Conservation (phyloP, 768 basidiomycete genomes). For the Psilocybe cubensis region DNA sequence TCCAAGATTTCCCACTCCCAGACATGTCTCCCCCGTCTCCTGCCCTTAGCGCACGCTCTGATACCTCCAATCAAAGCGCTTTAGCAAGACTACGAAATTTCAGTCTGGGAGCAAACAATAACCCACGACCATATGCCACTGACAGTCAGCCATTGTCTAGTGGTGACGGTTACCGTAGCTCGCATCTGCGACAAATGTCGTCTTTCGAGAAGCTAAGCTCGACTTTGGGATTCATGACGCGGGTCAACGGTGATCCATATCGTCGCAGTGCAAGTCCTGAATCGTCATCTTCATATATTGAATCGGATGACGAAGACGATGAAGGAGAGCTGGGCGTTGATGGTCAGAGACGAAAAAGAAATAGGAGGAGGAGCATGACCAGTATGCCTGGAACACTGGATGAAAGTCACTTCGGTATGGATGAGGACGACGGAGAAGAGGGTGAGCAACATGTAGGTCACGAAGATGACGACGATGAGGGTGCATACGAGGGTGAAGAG, state of each 20-base stretch:
- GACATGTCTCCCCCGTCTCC: constrained; percentile 89
- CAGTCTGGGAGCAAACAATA: constrained; percentile 53
- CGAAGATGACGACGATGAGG: constrained; percentile 36
- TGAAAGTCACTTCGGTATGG: constrained; percentile 57
- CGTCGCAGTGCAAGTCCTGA: constrained; percentile 56
- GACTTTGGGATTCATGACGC: constrained; percentile 54
- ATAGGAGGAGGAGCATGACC: constrained; percentile 65
- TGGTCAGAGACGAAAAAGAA: constrained; percentile 37
- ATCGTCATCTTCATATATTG: constrained; percentile 56
- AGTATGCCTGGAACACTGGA: constrained; percentile 90
- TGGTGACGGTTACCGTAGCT: constrained; percentile 34
- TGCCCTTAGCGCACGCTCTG: constrained; percentile 91
- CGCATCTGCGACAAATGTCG: constrained; percentile 70
- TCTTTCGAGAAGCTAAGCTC: constrained; percentile 75
- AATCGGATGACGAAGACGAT: constrained; percentile 59
- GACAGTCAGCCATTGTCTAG: constrained; percentile 3
- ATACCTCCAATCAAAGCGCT: constrained; percentile 75
- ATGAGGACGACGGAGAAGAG: constrained; percentile 50
- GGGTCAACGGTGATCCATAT: constrained; percentile 29
- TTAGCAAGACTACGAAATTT: constrained; percentile 78
- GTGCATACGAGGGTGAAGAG: constrained; percentile 48
- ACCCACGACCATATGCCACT: constrained; percentile 11
- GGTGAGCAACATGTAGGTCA: constrained; percentile 21
- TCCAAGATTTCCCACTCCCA: constrained; percentile 80
- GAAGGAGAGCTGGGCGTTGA: constrained; percentile 46